Evolutionary conservation across 202 grass and related monocot species (phyloP).

Genomic region (Thinopyrum obtusiflorum): DNA sequence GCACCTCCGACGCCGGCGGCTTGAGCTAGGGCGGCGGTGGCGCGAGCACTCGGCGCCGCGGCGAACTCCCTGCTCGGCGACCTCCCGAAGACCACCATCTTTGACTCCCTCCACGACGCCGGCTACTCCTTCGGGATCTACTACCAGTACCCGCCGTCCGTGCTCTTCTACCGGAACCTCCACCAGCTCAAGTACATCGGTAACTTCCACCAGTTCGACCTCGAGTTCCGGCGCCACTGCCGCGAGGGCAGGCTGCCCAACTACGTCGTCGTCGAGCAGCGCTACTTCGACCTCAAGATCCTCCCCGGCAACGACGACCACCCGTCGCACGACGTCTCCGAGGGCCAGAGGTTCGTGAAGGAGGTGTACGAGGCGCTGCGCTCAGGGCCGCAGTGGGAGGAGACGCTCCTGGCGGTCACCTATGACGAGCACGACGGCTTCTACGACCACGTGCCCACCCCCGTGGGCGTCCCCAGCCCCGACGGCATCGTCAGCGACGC

Average conservation of each 20-base stretch:
- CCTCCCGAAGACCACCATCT: slow-evolving; percentile 81
- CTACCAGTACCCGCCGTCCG: slow-evolving; percentile 65
- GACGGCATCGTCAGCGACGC: slow-evolving; percentile 54
- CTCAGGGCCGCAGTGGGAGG: slow-evolving; percentile 68
- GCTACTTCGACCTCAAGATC: slow-evolving; percentile 70
- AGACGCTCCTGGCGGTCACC: slow-evolving; percentile 62
- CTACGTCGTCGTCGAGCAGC: slow-evolving; percentile 79
- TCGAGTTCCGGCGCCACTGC: slow-evolving; percentile 65
- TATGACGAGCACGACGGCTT: slow-evolving; percentile 93
- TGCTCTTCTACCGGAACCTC: slow-evolving; percentile 65
- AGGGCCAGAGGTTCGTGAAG: slow-evolving; percentile 76
- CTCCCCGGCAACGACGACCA: slow-evolving; percentile 87
- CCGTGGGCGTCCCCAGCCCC: slow-evolving; percentile 56
- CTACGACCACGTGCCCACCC: slow-evolving; percentile 83
- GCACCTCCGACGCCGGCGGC: no score
- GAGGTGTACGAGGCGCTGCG: slow-evolving; percentile 73
- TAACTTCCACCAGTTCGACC: slow-evolving; percentile 65
- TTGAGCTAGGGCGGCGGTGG: no score
- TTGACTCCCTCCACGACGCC: slow-evolving; percentile 65
- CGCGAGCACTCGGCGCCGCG: no score
- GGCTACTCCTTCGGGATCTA: slow-evolving; percentile 69
- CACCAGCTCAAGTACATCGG: slow-evolving; percentile 49
- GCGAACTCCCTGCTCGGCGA: no score
- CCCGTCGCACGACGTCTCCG: slow-evolving; percentile 70
- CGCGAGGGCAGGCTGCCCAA: slow-evolving; percentile 75